Conservation (phyloP, 441 rosid species). For the Mallotus japonicus region DNA sequence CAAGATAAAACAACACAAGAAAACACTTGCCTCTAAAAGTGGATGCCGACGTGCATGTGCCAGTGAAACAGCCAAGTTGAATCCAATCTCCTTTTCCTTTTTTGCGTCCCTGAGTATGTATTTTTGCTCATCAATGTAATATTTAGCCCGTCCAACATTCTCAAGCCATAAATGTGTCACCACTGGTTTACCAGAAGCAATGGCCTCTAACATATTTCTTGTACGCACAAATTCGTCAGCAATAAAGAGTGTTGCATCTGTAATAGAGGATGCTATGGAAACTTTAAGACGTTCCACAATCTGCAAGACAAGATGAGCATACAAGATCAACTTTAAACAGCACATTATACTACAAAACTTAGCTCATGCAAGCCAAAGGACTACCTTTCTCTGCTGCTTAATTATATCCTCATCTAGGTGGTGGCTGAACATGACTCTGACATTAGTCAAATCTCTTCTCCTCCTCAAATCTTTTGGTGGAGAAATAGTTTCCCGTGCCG, state of each 20-base stretch:
- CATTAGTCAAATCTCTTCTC: constrained; percentile 59
- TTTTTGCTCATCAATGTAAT: constrained; percentile 66
- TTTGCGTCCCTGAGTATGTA: constrained; percentile 66
- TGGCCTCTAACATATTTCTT: constrained; percentile 85
- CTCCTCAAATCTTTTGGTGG: constrained; percentile 57
- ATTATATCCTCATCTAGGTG: constrained; percentile 71
- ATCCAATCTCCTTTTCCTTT: constrained; percentile 81
- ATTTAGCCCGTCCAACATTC: constrained; percentile 62
- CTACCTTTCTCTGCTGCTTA: constrained; percentile 80
- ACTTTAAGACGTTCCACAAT: constrained; percentile 63
- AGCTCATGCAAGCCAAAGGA: constrained; percentile 12
- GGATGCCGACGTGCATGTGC: constrained; percentile 62
- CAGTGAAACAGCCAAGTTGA: constrained; percentile 70
- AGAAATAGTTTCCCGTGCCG: constrained; percentile 37
- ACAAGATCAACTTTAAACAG: constrained; percentile 13
- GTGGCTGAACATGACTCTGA: constrained; percentile 77
- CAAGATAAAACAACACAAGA: constrained; percentile 12
- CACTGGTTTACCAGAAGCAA: constrained; percentile 82
- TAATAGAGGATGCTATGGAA: constrained; percentile 52
- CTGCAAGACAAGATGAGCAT: constrained; percentile 35
- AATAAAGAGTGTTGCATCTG: constrained; percentile 77
- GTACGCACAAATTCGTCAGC: constrained; percentile 82
- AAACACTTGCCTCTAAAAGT: constrained; percentile 43
- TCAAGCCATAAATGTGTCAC: constrained; percentile 86
- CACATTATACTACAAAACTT: constrained; percentile 3